Conservation (phyloP, 2,329 filamentous ascomycete species). For the Domatiomyces globalis region DNA sequence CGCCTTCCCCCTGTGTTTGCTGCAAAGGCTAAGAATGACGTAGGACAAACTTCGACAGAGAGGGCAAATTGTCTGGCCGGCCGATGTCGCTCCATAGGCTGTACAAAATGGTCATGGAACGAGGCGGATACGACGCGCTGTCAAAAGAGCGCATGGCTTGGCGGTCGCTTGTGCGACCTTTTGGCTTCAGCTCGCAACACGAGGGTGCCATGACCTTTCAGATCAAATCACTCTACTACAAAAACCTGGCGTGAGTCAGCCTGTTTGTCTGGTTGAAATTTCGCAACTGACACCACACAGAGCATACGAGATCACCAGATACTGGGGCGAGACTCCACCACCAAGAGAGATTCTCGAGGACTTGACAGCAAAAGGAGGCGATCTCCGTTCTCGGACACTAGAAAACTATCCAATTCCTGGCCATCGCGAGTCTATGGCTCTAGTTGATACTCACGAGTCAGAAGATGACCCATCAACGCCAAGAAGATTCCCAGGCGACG, state of each 20-base stretch:
- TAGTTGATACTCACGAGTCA: conserved; percentile 23
- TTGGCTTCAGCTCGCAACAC: conserved; percentile 60
- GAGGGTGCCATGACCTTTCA: conserved; percentile 73
- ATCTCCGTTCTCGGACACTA: conserved; percentile 61
- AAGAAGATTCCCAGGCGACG: conserved; percentile 36
- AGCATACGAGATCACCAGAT: conserved; percentile 68
- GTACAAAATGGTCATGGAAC: conserved; percentile 60
- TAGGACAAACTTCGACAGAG: conserved; percentile 58
- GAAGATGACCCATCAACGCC: conserved; percentile 36
- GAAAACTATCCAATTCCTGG: conserved; percentile 53
- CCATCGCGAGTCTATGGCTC: conserved; percentile 27
- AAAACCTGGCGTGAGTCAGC: conserved; percentile 52
- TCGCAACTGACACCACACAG: conserved; percentile 19
- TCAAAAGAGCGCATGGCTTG: conserved; percentile 74
- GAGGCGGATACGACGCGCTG: conserved; percentile 76
- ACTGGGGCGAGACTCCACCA: conserved; percentile 67
- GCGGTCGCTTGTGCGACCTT: conserved; percentile 63
- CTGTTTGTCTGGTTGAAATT: neutral
- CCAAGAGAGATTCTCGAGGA: conserved; percentile 80
- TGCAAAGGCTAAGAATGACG: conserved; percentile 2
- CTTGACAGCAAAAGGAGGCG: conserved; percentile 62
- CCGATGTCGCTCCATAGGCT: conserved; percentile 65
- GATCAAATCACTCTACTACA: conserved; percentile 79
- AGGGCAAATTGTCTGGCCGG: conserved; percentile 65
- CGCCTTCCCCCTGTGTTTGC: neutral